Evolutionary conservation across 768 basidiomycete species (phyloP).

Genomic region (Termitomyces sp.): DNA sequence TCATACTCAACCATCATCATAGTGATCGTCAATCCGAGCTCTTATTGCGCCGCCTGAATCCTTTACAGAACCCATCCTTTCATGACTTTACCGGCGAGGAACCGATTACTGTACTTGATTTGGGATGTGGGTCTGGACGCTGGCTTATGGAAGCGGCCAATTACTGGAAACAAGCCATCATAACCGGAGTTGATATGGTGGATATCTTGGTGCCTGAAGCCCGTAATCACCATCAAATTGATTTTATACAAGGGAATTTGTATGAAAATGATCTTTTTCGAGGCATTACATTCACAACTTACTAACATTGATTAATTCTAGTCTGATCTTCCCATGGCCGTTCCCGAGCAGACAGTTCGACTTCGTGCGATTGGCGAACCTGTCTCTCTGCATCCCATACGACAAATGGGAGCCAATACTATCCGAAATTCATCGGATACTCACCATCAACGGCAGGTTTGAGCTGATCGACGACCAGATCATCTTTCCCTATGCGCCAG

Average conservation of each 20-base stretch:
- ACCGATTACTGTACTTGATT: constrained; percentile 59
- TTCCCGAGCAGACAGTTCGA: constrained; percentile 66
- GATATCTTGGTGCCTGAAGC: constrained; percentile 39
- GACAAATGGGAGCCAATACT: constrained; percentile 59
- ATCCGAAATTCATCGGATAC: constrained; percentile 58
- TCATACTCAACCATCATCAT: constrained; percentile 5
- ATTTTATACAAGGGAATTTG: constrained; percentile 67
- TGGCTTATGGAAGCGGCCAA: constrained; percentile 66
- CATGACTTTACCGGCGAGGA: constrained; percentile 44
- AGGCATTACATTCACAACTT: neutral
- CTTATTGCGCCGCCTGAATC: constrained; percentile 54
- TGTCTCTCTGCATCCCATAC: constrained; percentile 58
- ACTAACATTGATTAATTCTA: constrained; percentile 21
- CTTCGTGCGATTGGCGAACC: constrained; percentile 69
- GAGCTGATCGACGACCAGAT: constrained; percentile 77
- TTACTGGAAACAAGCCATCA: constrained; percentile 55
- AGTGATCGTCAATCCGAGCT: constrained; percentile 62
- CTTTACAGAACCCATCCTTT: constrained; percentile 58
- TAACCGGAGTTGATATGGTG: constrained; percentile 69
- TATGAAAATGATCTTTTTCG: constrained; percentile 33
- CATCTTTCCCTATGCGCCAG: constrained; percentile 53
- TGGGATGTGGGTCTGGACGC: constrained; percentile 72
- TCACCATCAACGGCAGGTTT: constrained; percentile 57
- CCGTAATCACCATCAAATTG: constrained; percentile 37
- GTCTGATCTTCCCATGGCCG: constrained; percentile 55